Evolutionary conservation across 176 grass and related monocot species (phyloP).

Genomic region (Bolboschoenus planiculmis): DNA sequence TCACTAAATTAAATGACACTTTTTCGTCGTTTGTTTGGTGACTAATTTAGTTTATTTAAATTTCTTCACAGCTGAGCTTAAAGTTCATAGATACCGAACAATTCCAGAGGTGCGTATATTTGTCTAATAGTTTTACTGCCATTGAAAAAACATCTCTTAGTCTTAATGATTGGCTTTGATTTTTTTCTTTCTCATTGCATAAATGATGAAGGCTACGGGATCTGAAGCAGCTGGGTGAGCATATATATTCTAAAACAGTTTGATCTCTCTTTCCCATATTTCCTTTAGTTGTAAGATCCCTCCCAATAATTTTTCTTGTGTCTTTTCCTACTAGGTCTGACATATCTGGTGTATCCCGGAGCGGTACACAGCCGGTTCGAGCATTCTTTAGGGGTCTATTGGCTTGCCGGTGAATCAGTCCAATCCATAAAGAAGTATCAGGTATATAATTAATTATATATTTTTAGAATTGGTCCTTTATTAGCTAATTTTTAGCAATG

Average conservation of each 20-base stretch:
- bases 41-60: not conserved
- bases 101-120: constrained; percentile 61
- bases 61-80: constrained; percentile 54
- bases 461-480: not conserved
- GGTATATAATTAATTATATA: constrained; percentile 26
- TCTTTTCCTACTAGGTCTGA: constrained; percentile 57
- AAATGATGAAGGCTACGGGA: constrained; percentile 57
- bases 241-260: not conserved
- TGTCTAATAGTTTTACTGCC: constrained; percentile 9
- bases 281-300: not conserved
- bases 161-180: not conserved
- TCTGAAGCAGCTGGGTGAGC: constrained; percentile 85
- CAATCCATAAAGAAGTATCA: constrained; percentile 52
- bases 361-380: constrained; percentile 84
- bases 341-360: constrained; percentile 85
- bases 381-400: constrained; percentile 90
- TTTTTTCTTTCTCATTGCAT: constrained; percentile 29
- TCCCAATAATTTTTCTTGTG: not conserved
- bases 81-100: constrained; percentile 90
- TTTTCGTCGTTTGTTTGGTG: not conserved
- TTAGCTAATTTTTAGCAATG: not conserved
- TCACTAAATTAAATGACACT: not conserved
- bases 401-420: constrained; percentile 55
- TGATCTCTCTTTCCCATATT: not conserved
- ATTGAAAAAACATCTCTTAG: not conserved